Evolutionary conservation across 495 filamentous ascomycete genomes (phyloP).

Genomic region (Neurospora intermedia): DNA sequence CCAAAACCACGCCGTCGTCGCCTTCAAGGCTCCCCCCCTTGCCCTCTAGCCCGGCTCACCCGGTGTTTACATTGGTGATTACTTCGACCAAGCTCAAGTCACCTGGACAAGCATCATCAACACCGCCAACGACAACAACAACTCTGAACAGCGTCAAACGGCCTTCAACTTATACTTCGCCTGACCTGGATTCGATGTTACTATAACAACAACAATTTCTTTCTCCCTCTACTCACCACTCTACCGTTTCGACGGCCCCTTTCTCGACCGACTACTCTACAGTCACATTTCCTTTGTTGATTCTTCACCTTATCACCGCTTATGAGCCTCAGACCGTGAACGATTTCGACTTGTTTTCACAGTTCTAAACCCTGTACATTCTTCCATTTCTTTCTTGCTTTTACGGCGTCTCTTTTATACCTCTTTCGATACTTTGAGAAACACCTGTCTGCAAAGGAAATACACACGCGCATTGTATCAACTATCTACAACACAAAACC

Average conservation of each 20-base stretch:
- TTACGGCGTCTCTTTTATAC: slow-evolving; percentile 14
- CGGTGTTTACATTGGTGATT: not conserved
- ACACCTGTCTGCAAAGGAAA: slow-evolving; percentile 16
- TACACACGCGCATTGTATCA: slow-evolving; percentile 23
- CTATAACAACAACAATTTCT: slow-evolving; percentile 51
- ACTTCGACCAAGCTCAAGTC: not conserved
- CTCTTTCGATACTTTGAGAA: slow-evolving; percentile 1
- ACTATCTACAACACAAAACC: slow-evolving; percentile 12
- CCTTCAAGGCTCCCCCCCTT: not conserved
- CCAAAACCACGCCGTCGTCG: not conserved
- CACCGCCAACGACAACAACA: slow-evolving; percentile 3
- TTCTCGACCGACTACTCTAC: slow-evolving; percentile 35
- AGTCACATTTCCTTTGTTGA: slow-evolving; percentile 42
- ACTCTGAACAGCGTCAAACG: slow-evolving; percentile 20
- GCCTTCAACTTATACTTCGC: slow-evolving; percentile 28
- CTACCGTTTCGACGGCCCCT: slow-evolving; percentile 36
- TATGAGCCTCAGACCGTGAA: slow-evolving; percentile 57
- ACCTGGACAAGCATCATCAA: not conserved
- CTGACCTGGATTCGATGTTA: slow-evolving; percentile 50
- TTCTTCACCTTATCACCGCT: slow-evolving; percentile 42
- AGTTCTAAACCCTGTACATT: slow-evolving; percentile 36
- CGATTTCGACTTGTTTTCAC: slow-evolving; percentile 45
- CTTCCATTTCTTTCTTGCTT: slow-evolving; percentile 11
- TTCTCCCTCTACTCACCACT: slow-evolving; percentile 29
- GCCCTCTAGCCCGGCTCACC: not conserved